Evolutionary conservation across 805 yeast species (phyloP).

Genomic region (Tetrapisispora namnaoensis): DNA sequence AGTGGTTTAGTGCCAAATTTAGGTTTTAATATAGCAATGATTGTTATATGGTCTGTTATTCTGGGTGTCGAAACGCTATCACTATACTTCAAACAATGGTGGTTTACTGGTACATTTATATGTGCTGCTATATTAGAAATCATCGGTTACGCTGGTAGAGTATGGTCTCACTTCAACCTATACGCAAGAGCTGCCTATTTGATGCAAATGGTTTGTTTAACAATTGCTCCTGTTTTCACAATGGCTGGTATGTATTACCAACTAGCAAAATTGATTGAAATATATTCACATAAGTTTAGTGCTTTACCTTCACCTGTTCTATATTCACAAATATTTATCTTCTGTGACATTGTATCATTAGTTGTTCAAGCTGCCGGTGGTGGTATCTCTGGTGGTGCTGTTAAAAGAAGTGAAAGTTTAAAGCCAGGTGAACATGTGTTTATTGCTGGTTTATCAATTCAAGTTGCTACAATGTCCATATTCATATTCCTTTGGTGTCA

Average conservation of each 20-base stretch:
- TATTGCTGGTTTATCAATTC: conserved; percentile 72
- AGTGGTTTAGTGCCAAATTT: conserved; percentile 40
- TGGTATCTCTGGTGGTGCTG: conserved; percentile 50
- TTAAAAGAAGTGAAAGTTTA: conserved; percentile 21
- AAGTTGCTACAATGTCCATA: conserved; percentile 58
- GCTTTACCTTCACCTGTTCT: conserved; percentile 27
- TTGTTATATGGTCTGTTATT: conserved; percentile 44
- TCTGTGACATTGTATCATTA: conserved; percentile 56
- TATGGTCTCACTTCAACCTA: conserved; percentile 35
- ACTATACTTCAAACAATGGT: conserved; percentile 44
- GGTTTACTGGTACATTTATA: conserved; percentile 53
- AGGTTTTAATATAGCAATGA: conserved; percentile 50
- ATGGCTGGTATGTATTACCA: conserved; percentile 77
- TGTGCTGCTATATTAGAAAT: conserved; percentile 53
- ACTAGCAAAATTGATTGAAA: conserved; percentile 54
- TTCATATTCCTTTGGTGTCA: conserved; percentile 44
- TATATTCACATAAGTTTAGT: conserved; percentile 50
- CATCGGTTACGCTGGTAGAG: conserved; percentile 58
- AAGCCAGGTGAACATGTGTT: conserved; percentile 35
- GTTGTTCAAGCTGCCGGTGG: conserved; percentile 72
- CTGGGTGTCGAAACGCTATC: conserved; percentile 38
- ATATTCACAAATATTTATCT: conserved; percentile 49
- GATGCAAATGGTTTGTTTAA: conserved; percentile 58
- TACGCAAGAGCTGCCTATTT: conserved; percentile 36
- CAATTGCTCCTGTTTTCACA: conserved; percentile 73